These are phyloP conservation scores for Amanita polypyramis DNA, from an alignment of 768 basidiomycete genomes.

Conservation along the genomic window DNA sequence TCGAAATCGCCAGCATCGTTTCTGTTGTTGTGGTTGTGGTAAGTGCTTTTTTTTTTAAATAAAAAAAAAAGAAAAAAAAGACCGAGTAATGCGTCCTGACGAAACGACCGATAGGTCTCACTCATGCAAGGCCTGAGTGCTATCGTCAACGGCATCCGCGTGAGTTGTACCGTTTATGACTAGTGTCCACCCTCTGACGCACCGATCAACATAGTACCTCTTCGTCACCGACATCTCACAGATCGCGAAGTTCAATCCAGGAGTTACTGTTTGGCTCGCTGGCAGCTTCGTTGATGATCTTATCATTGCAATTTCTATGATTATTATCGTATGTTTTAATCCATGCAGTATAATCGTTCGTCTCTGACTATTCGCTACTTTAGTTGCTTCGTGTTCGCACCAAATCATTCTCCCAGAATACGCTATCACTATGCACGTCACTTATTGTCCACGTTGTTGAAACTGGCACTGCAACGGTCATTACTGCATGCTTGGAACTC, in stretches of 20 bases:
- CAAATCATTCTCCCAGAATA: background rate
- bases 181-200: background rate
- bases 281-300: conserved; percentile 9
- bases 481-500: conserved; percentile 4
- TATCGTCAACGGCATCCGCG: conserved; percentile 5
- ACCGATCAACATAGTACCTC: background rate
- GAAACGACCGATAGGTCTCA: background rate
- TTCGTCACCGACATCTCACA: conserved; percentile 2
- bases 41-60: too few relatives aligned
- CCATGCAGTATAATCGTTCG: background rate
- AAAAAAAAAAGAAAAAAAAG: too few relatives aligned
- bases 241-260: conserved; percentile 5
- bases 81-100: background rate
- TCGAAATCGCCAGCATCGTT: background rate
- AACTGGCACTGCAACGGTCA: conserved; percentile 3
- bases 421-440: background rate
- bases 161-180: background rate
- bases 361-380: background rate
- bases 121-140: conserved; percentile 4
- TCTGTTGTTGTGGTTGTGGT: conserved; percentile 2
- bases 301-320: conserved; percentile 12
- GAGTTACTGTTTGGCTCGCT: conserved; percentile 9
- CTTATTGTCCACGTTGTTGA: conserved; percentile 3
- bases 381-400: conserved; percentile 1
- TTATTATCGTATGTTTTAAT: conserved; percentile 7